A percentile compares a stretch with the other conserved stretches of the same genome.
Evolutionary conservation across 1,284 basidiomycete species (phyloP).

Genomic region (Inonotus obliquus): DNA sequence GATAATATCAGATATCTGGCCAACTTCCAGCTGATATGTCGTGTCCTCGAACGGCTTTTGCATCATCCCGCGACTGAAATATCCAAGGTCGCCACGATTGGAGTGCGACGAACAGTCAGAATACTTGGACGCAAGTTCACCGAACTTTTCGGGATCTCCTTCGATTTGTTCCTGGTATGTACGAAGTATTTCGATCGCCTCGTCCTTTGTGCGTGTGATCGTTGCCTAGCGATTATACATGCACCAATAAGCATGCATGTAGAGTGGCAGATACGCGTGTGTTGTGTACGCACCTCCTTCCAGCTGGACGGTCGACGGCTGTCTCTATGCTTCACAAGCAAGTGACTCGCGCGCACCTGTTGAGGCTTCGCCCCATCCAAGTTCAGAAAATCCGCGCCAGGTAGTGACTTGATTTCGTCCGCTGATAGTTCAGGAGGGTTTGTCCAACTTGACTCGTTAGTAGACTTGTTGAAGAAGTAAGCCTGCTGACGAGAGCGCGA

Average conservation of each 20-base stretch:
- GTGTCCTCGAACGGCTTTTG: slow-evolving; percentile 97
- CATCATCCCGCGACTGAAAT: slow-evolving; percentile 89
- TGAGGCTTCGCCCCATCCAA: slow-evolving; percentile 31
- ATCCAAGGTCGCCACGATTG: slow-evolving; percentile 81
- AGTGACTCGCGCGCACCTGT: slow-evolving; percentile 89
- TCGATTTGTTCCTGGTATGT: slow-evolving; percentile 59
- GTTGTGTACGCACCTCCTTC: slow-evolving; percentile 69
- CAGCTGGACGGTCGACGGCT: slow-evolving; percentile 88
- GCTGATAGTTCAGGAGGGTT: slow-evolving; percentile 61
- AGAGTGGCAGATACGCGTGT: not conserved
- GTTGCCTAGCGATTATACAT: slow-evolving; percentile 42
- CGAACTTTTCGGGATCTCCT: slow-evolving; percentile 63
- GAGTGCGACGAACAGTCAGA: slow-evolving; percentile 88
- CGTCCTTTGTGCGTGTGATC: slow-evolving; percentile 88
- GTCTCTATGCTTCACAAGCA: slow-evolving; percentile 88
- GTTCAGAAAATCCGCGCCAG: slow-evolving; percentile 53
- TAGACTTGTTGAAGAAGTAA: slow-evolving; percentile 84
- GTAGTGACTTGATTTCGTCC: slow-evolving; percentile 59
- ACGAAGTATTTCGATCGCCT: slow-evolving; percentile 78
- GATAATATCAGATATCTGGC: slow-evolving; percentile 82
- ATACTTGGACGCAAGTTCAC: slow-evolving; percentile 65
- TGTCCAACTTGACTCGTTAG: slow-evolving; percentile 81
- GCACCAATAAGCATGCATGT: not conserved
- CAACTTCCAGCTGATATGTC: slow-evolving; percentile 76
- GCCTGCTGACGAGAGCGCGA: slow-evolving; percentile 76